These are phyloP conservation scores for Metschnikowia henanensis DNA, from an alignment of 805 yeast species.

Conservation along the genomic window DNA sequence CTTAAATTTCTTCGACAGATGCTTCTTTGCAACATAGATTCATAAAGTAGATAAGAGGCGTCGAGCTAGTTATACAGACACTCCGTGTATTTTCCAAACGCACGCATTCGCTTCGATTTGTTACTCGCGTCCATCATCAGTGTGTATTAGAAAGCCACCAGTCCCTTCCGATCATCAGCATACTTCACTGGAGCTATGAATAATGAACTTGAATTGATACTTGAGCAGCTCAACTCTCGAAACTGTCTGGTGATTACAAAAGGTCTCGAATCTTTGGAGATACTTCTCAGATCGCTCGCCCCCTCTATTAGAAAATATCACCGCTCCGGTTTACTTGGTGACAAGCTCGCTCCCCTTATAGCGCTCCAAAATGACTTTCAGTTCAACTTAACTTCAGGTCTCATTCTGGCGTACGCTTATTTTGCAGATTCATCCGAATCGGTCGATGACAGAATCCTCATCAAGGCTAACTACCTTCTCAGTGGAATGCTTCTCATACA, in stretches of 20 bases:
- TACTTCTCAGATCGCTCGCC: slow-evolving; percentile 10
- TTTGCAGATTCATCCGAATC: not conserved
- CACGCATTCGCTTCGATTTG: no score
- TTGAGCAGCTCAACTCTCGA: slow-evolving; percentile 9
- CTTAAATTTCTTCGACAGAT: no score
- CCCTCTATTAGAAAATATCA: slow-evolving; percentile 13
- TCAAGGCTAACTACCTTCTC: slow-evolving; percentile 37
- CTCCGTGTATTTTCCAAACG: no score
- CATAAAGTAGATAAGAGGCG: no score
- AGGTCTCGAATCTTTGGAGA: slow-evolving; percentile 12
- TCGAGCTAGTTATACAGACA: no score
- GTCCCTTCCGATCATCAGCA: no score
- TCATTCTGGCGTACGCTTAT: slow-evolving; percentile 23
- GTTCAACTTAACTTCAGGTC: slow-evolving; percentile 46
- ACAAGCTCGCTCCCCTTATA: slow-evolving; percentile 31
- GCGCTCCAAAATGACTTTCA: slow-evolving; percentile 52
- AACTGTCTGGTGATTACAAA: slow-evolving; percentile 3
- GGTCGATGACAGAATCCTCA: slow-evolving; percentile 11
- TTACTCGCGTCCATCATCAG: no score
- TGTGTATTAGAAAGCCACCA: no score
- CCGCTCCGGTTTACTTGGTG: slow-evolving; percentile 7
- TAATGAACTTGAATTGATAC: slow-evolving; percentile 3
- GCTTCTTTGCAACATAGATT: no score
- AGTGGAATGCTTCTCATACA: slow-evolving; percentile 66
- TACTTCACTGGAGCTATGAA: slow-evolving; percentile 3